Base-by-base conservation (phyloP, 2,329 filamentous ascomycete species). In the Pseudofabraea citricarpa region DNA sequence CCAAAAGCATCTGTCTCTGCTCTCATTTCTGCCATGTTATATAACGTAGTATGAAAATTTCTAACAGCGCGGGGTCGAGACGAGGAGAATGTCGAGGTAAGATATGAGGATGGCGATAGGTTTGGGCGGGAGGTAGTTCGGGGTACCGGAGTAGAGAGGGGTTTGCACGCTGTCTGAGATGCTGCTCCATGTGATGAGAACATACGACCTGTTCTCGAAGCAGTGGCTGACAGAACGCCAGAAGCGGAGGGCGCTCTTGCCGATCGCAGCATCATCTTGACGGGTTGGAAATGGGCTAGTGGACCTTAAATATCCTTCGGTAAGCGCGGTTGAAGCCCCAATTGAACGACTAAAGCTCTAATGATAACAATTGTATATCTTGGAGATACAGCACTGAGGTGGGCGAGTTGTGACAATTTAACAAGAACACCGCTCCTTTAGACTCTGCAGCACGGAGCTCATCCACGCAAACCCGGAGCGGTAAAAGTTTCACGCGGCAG, bases 1-100 rank as follows among this genome's bases (percentile, higher is more conserved):
- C 93, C 93, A 75, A 97, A 97, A 69, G 93, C 93, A 75, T 98
- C 93, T 70, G 81, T 93, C 73, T 98, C 93, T 61, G 85, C 88
- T 70, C 93, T 82, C 54, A 83, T 85, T 52, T 59, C 67, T 54
- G 71, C 64, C 61, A 64, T 64, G 33, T 21, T 60, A 52, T 52
- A 52, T 48, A 58, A 24, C 20, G 59, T 56, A 46, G 51, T 49
- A 54, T 59, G 56, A 41, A 64, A 63, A 15, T 45, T 38, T 56
- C 57, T 52, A 32, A 44, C 26, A n/a, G 29, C 47, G 42, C 46
- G 54, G 49, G 54, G 48, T 49, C 46, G 48, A 48, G 38, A 43
- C 37, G 24, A 40, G 19, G 47, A 31, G 18, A 47, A 36, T 20
- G 36, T 16, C n/a, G 29, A 29, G 21, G 45, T 46, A 36, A 33